Percentiles rank a stretch among this genome's conserved stretches.
Evolutionary conservation across 208 protist genomes (phyloP).

Genomic region (Acanthamoeba lenticulata): DNA sequence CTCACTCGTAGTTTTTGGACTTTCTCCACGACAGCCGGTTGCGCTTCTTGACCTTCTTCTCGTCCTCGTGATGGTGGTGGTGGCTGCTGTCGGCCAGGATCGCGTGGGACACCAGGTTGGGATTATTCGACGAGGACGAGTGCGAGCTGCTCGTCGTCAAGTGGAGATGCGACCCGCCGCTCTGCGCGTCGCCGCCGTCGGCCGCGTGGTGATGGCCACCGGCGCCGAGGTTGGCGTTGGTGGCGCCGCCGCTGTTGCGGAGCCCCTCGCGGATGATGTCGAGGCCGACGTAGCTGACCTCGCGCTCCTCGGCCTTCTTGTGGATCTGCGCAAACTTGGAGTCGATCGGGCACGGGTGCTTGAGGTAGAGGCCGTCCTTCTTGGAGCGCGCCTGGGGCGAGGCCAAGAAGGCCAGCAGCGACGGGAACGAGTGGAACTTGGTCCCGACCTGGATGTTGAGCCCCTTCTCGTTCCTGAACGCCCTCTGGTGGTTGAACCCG

Average conservation of each 20-base stretch:
- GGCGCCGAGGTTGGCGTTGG: background rate
- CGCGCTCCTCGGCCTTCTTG: conserved; percentile 53
- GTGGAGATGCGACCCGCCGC: background rate
- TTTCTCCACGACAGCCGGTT: background rate
- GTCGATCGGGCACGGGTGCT: conserved; percentile 38
- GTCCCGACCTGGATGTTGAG: conserved; percentile 35
- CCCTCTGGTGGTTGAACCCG: conserved; percentile 45
- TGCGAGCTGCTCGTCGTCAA: background rate
- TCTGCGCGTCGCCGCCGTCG: background rate
- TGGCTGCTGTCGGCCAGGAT: background rate
- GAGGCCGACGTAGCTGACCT: conserved; percentile 18
- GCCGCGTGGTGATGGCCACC: background rate
- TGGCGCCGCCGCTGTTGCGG: background rate
- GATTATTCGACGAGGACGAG: background rate
- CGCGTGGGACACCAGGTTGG: background rate
- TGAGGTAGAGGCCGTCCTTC: conserved; percentile 43
- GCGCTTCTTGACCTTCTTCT: background rate
- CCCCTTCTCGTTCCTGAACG: conserved; percentile 19
- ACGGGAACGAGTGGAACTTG: conserved; percentile 19
- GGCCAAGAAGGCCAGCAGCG: background rate
- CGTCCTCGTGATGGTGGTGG: background rate
- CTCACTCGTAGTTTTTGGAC: conserved; percentile 4
- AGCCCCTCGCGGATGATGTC: conserved; percentile 24
- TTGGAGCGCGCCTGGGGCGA: background rate
- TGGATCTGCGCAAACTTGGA: conserved; percentile 54